Conservation (phyloP, 495 filamentous ascomycete genomes). For the Trichocladium uniseriatum region DNA sequence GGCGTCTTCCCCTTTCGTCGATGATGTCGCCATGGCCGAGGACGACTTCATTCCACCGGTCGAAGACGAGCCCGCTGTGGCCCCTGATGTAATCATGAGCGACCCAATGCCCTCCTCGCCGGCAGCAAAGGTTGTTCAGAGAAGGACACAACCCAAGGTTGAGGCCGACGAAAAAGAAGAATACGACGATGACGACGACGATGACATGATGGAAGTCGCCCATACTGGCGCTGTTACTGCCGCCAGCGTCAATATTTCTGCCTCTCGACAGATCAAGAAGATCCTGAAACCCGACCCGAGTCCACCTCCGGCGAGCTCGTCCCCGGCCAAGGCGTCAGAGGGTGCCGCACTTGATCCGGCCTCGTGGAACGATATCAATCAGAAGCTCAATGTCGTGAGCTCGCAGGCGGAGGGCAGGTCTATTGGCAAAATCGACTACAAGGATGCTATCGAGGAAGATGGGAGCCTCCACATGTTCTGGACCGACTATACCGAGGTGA, state of each 20-base stretch:
- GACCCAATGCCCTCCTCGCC: slow-evolving; percentile 84
- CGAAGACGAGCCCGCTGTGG: slow-evolving; percentile 45
- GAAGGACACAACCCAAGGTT: slow-evolving; percentile 60
- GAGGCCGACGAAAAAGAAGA: too few species aligned
- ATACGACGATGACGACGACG: slow-evolving; percentile 64
- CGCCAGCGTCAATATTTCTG: slow-evolving; percentile 76
- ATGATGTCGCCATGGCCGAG: slow-evolving; percentile 43
- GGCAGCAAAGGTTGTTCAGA: slow-evolving; percentile 64
- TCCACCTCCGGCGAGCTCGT: slow-evolving; percentile 65
- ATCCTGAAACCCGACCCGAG: slow-evolving; percentile 54
- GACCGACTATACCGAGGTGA: slow-evolving; percentile 91
- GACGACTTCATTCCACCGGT: slow-evolving; percentile 39
- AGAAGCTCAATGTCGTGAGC: slow-evolving; percentile 72
- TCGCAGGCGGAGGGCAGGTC: slow-evolving; percentile 47
- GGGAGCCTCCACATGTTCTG: slow-evolving; percentile 92
- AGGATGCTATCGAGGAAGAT: slow-evolving; percentile 79
- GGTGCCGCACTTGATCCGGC: slow-evolving; percentile 64
- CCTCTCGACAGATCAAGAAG: slow-evolving; percentile 70
- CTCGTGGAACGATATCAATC: slow-evolving; percentile 78
- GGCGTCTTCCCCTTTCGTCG: slow-evolving; percentile 29
- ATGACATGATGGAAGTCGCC: slow-evolving; percentile 76
- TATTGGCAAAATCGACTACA: slow-evolving; percentile 70
- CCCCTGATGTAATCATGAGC: slow-evolving; percentile 57
- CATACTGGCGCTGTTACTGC: slow-evolving; percentile 59
- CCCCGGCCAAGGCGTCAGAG: slow-evolving; percentile 52